phyloP scores from a whole-genome alignment of 257 asterid genomes.

The Dorcoceras hygrometricum region DNA sequence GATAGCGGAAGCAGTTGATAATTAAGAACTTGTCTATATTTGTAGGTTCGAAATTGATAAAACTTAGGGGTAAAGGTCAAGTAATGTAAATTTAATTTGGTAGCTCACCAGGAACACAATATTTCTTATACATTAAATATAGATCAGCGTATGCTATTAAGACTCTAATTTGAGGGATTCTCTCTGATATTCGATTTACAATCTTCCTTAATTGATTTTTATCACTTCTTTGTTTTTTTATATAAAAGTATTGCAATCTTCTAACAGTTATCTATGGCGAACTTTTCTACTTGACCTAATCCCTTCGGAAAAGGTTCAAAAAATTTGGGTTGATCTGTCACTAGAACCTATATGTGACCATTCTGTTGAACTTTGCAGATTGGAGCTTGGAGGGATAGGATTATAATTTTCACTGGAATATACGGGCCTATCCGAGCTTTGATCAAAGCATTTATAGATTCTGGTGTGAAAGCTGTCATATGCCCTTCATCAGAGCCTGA shows the following conservation, averaged over 20 bases:
- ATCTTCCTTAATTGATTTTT: not conserved
- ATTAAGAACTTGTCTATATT: not conserved
- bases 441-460: conserved; percentile 84
- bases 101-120: not conserved
- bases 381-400: conserved; percentile 97
- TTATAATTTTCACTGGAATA: conserved; percentile 78
- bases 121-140: not conserved
- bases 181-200: not conserved
- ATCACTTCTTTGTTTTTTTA: too few species aligned
- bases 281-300: not conserved
- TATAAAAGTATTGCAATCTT: not conserved
- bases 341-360: conserved; percentile 7
- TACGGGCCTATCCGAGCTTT: conserved; percentile 76
- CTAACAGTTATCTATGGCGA: not conserved
- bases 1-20: not conserved
- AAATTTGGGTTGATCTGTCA: conserved; percentile 6
- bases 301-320: conserved; percentile 13
- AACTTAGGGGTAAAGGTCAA: not conserved
- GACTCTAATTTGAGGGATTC: not conserved
- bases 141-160: not conserved
- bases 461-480: conserved; percentile 92
- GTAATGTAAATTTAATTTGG: not conserved
- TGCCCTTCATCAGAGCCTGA: conserved; percentile 92
- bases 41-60: not conserved
- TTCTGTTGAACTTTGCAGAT: conserved; percentile 42